These are phyloP conservation scores for Chlamydomonas sp. DNA, from an alignment of 139 green algal species.

Conservation along the genomic window DNA sequence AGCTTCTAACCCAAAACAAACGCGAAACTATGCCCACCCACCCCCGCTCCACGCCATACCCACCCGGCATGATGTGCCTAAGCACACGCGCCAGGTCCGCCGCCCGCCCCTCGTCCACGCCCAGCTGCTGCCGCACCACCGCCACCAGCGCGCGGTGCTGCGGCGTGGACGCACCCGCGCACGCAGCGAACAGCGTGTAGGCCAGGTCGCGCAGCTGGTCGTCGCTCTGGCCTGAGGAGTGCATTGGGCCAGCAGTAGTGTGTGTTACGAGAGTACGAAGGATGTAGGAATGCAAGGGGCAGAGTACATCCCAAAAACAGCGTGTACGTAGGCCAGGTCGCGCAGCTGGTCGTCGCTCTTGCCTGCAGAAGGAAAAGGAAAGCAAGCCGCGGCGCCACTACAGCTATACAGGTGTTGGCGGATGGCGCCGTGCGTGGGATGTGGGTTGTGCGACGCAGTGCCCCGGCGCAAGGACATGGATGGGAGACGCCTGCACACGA, in stretches of 20 bases:
- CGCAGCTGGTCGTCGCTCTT: too few species aligned
- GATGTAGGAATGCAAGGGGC: too few species aligned
- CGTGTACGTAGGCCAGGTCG: too few species aligned
- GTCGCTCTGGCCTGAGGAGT: conserved; percentile 15
- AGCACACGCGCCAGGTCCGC: conserved; percentile 20
- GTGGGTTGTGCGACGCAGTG: too few species aligned
- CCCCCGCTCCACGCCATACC: not conserved
- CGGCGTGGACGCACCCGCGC: not conserved
- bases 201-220: conserved; percentile 34
- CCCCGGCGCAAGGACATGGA: too few species aligned
- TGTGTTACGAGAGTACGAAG: not conserved
- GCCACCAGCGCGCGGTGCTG: conserved; percentile 21
- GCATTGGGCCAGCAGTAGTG: not conserved
- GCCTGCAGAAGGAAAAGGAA: too few species aligned
- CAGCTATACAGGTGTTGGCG: too few species aligned
- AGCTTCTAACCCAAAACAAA: not conserved
- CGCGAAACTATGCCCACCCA: not conserved
- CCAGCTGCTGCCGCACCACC: conserved; percentile 25
- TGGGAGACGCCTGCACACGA: too few species aligned
- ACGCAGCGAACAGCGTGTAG: conserved; percentile 29
- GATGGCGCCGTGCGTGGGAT: too few species aligned
- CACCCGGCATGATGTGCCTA: conserved; percentile 28
- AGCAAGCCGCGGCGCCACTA: too few species aligned
- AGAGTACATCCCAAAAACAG: too few species aligned
- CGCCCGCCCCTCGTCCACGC: conserved; percentile 20